These are phyloP conservation scores for Sugiyamaella qingdaonensis DNA, from an alignment of 805 yeast species.

Conservation along the genomic window DNA sequence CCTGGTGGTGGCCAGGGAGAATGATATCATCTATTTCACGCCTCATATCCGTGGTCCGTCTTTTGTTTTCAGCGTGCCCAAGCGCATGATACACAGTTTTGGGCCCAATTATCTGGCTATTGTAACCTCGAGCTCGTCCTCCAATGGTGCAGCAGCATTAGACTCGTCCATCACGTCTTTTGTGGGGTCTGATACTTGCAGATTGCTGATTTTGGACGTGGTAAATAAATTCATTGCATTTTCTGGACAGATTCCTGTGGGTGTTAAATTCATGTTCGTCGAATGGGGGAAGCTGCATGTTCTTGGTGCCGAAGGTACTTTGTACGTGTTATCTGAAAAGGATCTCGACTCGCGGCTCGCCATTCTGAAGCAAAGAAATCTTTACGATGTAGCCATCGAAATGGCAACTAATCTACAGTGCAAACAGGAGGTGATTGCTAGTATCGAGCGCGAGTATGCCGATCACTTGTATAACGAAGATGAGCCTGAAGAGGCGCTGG, in stretches of 20 bases:
- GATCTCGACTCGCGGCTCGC: constrained; percentile 63
- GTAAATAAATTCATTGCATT: constrained; percentile 66
- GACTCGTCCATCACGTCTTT: constrained; percentile 6
- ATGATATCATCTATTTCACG: constrained; percentile 61
- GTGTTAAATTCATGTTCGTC: constrained; percentile 55
- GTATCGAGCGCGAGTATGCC: constrained; percentile 58
- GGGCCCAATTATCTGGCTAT: constrained; percentile 53
- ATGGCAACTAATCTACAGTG: constrained; percentile 46
- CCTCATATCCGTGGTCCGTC: constrained; percentile 37
- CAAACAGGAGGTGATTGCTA: constrained; percentile 27
- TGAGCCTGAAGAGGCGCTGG: constrained; percentile 64
- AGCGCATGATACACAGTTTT: constrained; percentile 48
- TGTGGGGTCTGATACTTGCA: constrained; percentile 40
- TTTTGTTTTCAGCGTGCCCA: constrained; percentile 53
- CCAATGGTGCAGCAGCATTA: constrained; percentile 13
- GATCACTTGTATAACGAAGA: constrained; percentile 65
- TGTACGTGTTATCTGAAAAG: constrained; percentile 66
- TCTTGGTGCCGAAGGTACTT: constrained; percentile 69
- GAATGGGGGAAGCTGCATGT: constrained; percentile 57
- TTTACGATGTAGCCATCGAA: constrained; percentile 67
- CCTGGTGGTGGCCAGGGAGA: constrained; percentile 61
- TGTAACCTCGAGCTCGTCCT: constrained; percentile 40
- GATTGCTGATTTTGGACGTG: constrained; percentile 64
- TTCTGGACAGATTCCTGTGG: constrained; percentile 61
- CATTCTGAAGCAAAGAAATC: constrained; percentile 61